Percentiles rank a stretch among this genome's conserved stretches.
These are phyloP conservation scores for Cafeteria roenbergensis DNA, from an alignment of 108 stramenopile genomes.

Conservation along the genomic window DNA sequence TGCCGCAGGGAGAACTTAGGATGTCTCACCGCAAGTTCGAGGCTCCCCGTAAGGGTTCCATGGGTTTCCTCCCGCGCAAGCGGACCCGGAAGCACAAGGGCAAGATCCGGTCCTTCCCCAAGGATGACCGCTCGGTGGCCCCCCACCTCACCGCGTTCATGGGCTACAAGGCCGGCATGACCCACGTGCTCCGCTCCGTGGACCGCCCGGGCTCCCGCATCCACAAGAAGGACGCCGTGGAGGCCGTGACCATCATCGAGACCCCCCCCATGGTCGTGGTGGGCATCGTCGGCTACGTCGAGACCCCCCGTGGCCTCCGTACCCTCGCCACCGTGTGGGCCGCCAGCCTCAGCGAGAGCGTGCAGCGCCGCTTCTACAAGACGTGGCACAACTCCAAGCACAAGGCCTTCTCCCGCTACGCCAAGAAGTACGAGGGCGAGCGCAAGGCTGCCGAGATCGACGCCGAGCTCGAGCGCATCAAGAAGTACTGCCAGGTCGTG, in stretches of 20 bases:
- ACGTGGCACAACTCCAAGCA: slow-evolving; percentile 99
- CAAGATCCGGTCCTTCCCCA: slow-evolving; percentile 89
- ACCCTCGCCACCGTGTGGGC: slow-evolving; percentile 97
- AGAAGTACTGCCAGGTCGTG: slow-evolving; percentile 90
- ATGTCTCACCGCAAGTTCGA: slow-evolving; percentile 98
- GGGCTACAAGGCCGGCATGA: slow-evolving; percentile 99
- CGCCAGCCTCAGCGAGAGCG: slow-evolving; percentile 90
- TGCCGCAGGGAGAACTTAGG: too few species aligned
- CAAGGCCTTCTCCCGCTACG: slow-evolving; percentile 99
- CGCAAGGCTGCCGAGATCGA: slow-evolving; percentile 73
- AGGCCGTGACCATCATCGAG: slow-evolving; percentile 95
- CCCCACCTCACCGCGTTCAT: slow-evolving; percentile 97
- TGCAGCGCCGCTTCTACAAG: slow-evolving; percentile 99
- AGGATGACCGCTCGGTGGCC: slow-evolving; percentile 68
- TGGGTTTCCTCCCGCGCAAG: slow-evolving; percentile 98
- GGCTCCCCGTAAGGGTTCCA: slow-evolving; percentile 77
- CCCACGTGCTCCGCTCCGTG: slow-evolving; percentile 87
- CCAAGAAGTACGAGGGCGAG: slow-evolving; percentile 77
- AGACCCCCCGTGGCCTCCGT: slow-evolving; percentile 91
- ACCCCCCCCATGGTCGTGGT: slow-evolving; percentile 98
- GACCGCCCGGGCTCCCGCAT: slow-evolving; percentile 96
- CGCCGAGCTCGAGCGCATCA: slow-evolving; percentile 85
- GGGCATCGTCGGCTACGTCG: slow-evolving; percentile 96
- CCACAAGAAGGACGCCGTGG: slow-evolving; percentile 99
- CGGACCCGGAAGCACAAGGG: slow-evolving; percentile 96